phyloP scores from a whole-genome alignment of 768 basidiomycete genomes.

The Leccinum uliginosum region DNA sequence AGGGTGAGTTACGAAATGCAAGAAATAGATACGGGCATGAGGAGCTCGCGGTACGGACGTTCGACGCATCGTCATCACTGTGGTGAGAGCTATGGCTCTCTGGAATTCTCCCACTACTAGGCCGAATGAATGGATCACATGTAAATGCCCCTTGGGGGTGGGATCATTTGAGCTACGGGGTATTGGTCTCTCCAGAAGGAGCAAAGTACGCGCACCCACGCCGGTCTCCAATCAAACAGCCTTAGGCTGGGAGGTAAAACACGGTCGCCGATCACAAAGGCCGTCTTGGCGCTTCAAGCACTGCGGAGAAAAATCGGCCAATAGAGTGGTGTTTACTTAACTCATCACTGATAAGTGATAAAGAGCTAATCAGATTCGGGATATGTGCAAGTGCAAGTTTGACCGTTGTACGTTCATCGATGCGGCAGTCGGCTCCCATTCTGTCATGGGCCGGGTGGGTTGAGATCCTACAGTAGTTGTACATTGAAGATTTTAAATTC shows the following conservation, averaged over 20 bases:
- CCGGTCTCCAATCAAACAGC: background rate
- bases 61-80: background rate
- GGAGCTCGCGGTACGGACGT: background rate
- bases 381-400: no score
- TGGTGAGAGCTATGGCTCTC: slow-evolving; percentile 1
- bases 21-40: background rate
- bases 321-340: background rate
- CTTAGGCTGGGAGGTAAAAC: background rate
- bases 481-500: background rate
- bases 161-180: no score
- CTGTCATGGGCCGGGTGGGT: background rate
- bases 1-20: background rate
- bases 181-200: background rate
- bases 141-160: background rate
- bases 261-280: slow-evolving; percentile 1
- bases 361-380: background rate
- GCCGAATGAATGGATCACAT: background rate
- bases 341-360: background rate
- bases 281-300: no score
- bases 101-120: background rate
- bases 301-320: background rate
- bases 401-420: background rate
- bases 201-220: background rate
- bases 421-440: background rate
- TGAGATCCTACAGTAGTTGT: background rate